phyloP scores from a whole-genome alignment of 2,329 filamentous ascomycete genomes.

The Hymenoscyphus scutula region DNA sequence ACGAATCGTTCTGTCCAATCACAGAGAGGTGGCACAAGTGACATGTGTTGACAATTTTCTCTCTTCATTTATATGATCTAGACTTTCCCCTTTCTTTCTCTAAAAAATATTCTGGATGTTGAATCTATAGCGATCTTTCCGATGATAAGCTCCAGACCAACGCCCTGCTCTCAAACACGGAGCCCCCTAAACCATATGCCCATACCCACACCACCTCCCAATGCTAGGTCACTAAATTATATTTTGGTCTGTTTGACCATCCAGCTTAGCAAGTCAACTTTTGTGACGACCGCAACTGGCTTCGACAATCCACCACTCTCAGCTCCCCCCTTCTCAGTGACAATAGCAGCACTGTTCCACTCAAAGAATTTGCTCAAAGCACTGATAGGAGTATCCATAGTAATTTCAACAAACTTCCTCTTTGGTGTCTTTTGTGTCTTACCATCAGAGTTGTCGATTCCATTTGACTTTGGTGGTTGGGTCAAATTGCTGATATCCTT shows the following conservation, averaged over 20 bases:
- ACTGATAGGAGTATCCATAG: conserved; percentile 78
- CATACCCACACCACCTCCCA: neutral
- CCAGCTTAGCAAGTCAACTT: conserved; percentile 92
- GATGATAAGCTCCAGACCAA: neutral
- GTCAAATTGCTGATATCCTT: conserved; percentile 53
- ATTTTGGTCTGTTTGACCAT: conserved; percentile 66
- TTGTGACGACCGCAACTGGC: conserved; percentile 88
- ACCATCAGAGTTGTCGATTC: conserved; percentile 30
- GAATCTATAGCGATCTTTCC: conserved; percentile 11
- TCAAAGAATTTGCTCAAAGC: conserved; percentile 91
- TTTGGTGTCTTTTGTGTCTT: conserved; percentile 45
- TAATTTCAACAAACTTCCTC: conserved; percentile 89
- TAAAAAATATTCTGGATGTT: conserved; percentile 8
- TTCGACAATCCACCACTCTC: conserved; percentile 55
- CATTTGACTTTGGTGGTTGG: conserved; percentile 34
- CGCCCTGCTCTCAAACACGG: conserved; percentile 4
- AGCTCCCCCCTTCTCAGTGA: conserved; percentile 70
- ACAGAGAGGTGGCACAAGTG: too few species aligned
- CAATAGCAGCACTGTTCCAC: conserved; percentile 95
- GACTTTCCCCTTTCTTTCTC: too few species aligned
- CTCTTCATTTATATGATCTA: too few species aligned
- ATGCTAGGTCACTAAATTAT: conserved; percentile 6
- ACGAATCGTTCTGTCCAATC: too few species aligned
- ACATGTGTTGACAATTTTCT: too few species aligned
- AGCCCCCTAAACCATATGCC: conserved; percentile 1